These are phyloP conservation scores for Vigna hirtella DNA, from an alignment of 306 rosid species.

Conservation along the genomic window DNA sequence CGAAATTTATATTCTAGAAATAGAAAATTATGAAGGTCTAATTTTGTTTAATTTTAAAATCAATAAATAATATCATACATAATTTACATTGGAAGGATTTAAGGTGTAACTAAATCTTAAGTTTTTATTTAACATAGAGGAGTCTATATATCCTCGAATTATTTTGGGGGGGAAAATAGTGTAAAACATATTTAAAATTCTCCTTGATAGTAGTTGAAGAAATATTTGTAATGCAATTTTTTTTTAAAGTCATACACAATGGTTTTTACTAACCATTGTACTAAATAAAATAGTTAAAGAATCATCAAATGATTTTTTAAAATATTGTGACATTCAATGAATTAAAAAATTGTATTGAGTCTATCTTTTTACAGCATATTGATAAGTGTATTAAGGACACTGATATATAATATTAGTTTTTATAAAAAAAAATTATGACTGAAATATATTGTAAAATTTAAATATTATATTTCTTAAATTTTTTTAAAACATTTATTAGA, in stretches of 20 bases:
- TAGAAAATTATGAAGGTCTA: too few relatives aligned
- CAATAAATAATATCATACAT: too few relatives aligned
- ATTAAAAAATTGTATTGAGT: background rate
- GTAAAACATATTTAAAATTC: background rate
- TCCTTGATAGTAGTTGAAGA: background rate
- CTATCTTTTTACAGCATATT: background rate
- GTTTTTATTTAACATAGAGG: background rate
- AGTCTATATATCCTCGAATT: background rate
- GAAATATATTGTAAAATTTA: background rate
- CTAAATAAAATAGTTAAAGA: background rate
- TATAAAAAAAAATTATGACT: background rate
- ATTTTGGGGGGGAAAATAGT: background rate
- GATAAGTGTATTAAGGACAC: background rate
- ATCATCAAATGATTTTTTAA: background rate
- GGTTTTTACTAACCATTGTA: background rate
- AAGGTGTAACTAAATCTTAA: background rate
- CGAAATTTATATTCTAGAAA: too few relatives aligned
- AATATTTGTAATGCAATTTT: background rate
- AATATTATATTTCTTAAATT: too few relatives aligned
- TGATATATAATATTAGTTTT: background rate
- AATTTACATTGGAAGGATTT: too few relatives aligned
- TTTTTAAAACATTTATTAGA: background rate
- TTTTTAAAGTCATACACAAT: background rate
- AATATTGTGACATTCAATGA: background rate
- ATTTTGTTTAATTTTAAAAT: too few relatives aligned